Evolutionary conservation across 495 filamentous ascomycete genomes (phyloP), one percentile per base, ranked within the genome.

Genomic region (Penicillium antarcticum): DNA sequence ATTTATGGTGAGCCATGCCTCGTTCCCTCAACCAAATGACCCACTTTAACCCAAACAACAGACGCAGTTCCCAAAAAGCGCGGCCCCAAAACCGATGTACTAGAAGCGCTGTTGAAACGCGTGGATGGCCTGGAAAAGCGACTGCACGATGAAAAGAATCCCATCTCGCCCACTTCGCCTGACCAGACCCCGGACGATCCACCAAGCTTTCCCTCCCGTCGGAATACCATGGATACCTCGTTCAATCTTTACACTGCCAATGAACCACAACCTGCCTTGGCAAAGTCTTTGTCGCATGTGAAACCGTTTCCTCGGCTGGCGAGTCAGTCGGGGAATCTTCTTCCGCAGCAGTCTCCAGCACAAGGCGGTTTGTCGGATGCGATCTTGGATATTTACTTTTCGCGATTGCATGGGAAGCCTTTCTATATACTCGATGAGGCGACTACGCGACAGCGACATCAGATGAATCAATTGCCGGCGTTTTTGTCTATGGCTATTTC

Each of bases 1-100:
- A 78, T 95, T 35, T 95, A 95, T 63, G 89, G 89, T 94, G 76
- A 43, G 80, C 42, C 33, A 21, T 36, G 17, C 40, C 34, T 5
- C 16, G 3, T 12, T 40, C 12, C 29, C 18, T 42, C 33, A 31
- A 51, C 48, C 51, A 40, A 14, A 37, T 14, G 38, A 34, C 24
- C 29, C 42, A 31, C 2, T 29, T 29, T 29, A 10, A 29, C 26
- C 21, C 2, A 29, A 29, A 1, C 26, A 29, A n/a, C 57, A 94
- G 88, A 95, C 72, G 89, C 89, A 18, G 80, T 92, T 14, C 89
- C 89, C 3, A 92, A 92, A 73, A 95, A 95, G 62, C 74, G 89
- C 51, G 89, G 89, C 3, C 89, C 89, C 1, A 95, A 95, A 65
- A 92, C 88, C 16, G 89, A 95, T 61, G 88, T 92, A 3, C 74